Conservation (phyloP, 768 basidiomycete genomes). For the Hemileccinum impolitum region DNA sequence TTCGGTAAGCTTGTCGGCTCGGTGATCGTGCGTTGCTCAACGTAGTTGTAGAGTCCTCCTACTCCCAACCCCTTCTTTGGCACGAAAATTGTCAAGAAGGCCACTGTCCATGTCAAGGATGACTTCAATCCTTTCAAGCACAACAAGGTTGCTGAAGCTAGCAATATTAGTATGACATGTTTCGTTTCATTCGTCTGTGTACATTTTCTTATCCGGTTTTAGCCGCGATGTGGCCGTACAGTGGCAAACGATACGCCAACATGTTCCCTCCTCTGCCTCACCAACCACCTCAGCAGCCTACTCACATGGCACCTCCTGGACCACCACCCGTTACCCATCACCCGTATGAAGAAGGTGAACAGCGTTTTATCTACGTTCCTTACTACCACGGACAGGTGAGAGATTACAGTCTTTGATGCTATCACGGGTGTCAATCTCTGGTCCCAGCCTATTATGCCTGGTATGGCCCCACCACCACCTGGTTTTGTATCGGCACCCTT, state of each 20-base stretch:
- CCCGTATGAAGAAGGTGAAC: slow-evolving; percentile 76
- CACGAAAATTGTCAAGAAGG: slow-evolving; percentile 70
- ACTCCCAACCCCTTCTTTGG: slow-evolving; percentile 90
- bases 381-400: slow-evolving; percentile 77
- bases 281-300: slow-evolving; percentile 59
- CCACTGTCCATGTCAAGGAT: slow-evolving; percentile 81
- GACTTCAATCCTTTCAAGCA: slow-evolving; percentile 98
- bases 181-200: not conserved
- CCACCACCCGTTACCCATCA: slow-evolving; percentile 71
- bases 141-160: slow-evolving; percentile 73
- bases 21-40: slow-evolving; percentile 5
- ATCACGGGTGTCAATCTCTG: slow-evolving; percentile 3
- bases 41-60: slow-evolving; percentile 35
- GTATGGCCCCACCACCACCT: slow-evolving; percentile 78
- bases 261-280: slow-evolving; percentile 68
- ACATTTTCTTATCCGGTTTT: slow-evolving; percentile 6
- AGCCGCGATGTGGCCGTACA: slow-evolving; percentile 86
- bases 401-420: not conserved
- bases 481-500: slow-evolving; percentile 79
- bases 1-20: slow-evolving; percentile 35
- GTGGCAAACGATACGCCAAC: slow-evolving; percentile 78
- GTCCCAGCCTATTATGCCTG: slow-evolving; percentile 75
- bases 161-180: slow-evolving; percentile 61
- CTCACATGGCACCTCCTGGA: slow-evolving; percentile 63
- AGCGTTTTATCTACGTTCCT: slow-evolving; percentile 73